A percentile compares a stretch with the other conserved stretches of the same genome.
Evolutionary conservation across 805 yeast genomes (phyloP).

Genomic region (Candida chauliodis): DNA sequence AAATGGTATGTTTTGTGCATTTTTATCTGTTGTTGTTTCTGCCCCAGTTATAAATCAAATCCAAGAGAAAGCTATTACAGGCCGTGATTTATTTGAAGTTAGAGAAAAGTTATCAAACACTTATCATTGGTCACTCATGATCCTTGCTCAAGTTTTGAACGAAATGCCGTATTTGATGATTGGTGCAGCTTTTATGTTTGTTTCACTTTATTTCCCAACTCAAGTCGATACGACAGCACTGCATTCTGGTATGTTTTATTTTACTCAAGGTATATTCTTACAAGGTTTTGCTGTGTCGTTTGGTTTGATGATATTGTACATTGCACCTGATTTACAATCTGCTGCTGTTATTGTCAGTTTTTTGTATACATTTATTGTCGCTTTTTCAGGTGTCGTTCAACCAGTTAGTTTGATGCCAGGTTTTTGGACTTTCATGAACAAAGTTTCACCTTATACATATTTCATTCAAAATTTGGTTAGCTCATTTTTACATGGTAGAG

Average conservation of each 20-base stretch:
- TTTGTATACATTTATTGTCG: constrained; percentile 52
- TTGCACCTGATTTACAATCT: constrained; percentile 63
- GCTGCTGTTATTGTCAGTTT: constrained; percentile 60
- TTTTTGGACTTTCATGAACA: constrained; percentile 84
- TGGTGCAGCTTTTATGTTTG: constrained; percentile 27
- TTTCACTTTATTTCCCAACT: constrained; percentile 49
- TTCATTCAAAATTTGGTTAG: constrained; percentile 55
- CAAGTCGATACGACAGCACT: constrained; percentile 41
- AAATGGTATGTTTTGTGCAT: constrained; percentile 56
- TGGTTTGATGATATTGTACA: constrained; percentile 44
- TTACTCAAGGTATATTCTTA: constrained; percentile 25
- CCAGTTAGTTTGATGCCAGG: constrained; percentile 60
- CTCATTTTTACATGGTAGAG: constrained; percentile 43
- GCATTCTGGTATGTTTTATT: constrained; percentile 34
- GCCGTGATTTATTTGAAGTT: constrained; percentile 64
- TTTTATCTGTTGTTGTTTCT: constrained; percentile 54
- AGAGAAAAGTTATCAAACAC: constrained; percentile 71
- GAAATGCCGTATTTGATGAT: constrained; percentile 57
- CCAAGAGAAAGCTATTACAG: constrained; percentile 53
- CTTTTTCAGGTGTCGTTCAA: constrained; percentile 71
- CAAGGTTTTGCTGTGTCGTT: constrained; percentile 30
- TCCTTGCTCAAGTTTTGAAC: constrained; percentile 49
- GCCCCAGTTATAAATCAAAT: constrained; percentile 63
- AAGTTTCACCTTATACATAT: constrained; percentile 69
- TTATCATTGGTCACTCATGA: constrained; percentile 64